phyloP scores from a whole-genome alignment of 495 filamentous ascomycete species.

The Penicillium simplicissimum region DNA sequence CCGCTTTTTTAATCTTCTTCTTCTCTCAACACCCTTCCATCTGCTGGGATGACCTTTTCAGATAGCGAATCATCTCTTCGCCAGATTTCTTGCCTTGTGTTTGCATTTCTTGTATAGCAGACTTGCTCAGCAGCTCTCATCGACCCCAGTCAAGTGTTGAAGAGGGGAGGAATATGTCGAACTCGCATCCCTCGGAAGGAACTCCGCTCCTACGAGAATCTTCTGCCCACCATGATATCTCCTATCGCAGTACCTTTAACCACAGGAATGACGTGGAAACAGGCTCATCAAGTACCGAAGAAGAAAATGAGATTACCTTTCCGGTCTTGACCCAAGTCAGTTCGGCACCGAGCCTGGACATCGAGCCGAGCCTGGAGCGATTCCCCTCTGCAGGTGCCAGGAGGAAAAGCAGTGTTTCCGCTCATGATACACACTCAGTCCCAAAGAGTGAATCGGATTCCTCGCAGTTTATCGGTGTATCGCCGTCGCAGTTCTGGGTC shows the following conservation, averaged over 20 bases:
- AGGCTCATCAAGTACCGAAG: constrained; percentile 14
- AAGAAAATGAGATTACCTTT: constrained; percentile 26
- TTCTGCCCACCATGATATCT: constrained; percentile 7
- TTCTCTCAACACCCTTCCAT: not conserved
- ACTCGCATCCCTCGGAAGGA: constrained; percentile 12
- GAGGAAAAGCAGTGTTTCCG: constrained; percentile 15
- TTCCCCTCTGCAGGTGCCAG: constrained; percentile 20
- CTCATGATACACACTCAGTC: constrained; percentile 4
- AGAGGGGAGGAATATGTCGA: not conserved
- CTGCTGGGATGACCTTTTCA: not conserved
- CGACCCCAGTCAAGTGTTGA: not conserved
- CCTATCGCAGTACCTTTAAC: constrained; percentile 10
- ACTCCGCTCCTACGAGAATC: constrained; percentile 24
- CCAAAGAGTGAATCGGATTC: constrained; percentile 25
- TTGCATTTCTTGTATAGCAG: not conserved
- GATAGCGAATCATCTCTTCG: not conserved
- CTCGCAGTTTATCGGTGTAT: constrained; percentile 47
- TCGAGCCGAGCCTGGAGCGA: constrained; percentile 34
- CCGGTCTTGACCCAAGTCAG: constrained; percentile 29
- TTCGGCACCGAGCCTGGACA: constrained; percentile 32
- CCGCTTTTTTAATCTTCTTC: not conserved
- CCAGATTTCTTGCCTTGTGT: not conserved
- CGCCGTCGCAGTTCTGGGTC: constrained; percentile 50
- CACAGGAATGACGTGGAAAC: constrained; percentile 22
- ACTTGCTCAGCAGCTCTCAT: not conserved